Evolutionary conservation across 192 early-diverging fungal genomes (phyloP).

Genomic region (Backusella morwellensis): DNA sequence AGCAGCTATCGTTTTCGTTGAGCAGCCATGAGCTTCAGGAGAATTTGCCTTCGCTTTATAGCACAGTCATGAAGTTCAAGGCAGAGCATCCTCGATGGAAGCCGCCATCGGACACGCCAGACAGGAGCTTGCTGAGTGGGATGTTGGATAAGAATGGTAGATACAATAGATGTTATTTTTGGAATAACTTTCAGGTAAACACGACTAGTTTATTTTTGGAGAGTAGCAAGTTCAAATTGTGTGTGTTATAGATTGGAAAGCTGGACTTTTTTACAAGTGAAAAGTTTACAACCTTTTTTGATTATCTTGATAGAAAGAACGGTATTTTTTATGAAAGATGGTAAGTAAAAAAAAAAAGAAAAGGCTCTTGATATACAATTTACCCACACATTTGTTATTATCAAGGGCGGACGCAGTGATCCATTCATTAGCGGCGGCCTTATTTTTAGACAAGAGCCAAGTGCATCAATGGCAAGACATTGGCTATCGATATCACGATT

Average conservation of each 20-base stretch:
- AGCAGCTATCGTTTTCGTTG: slow-evolving; percentile 50
- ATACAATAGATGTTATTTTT: slow-evolving; percentile 71
- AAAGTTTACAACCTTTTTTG: slow-evolving; percentile 60
- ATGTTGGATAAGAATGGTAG: slow-evolving; percentile 29
- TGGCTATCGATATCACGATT: slow-evolving; percentile 58
- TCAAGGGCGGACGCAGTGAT: slow-evolving; percentile 63
- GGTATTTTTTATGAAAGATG: slow-evolving; percentile 76
- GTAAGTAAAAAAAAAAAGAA: not conserved
- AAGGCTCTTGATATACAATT: too few species aligned
- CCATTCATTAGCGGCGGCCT: slow-evolving; percentile 59
- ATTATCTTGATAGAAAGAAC: slow-evolving; percentile 57
- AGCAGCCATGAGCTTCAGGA: slow-evolving; percentile 44
- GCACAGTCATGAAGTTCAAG: slow-evolving; percentile 38
- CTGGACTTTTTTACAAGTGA: slow-evolving; percentile 52
- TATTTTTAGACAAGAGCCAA: slow-evolving; percentile 60
- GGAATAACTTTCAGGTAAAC: slow-evolving; percentile 67
- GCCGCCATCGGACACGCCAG: slow-evolving; percentile 32
- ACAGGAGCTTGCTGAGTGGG: slow-evolving; percentile 16
- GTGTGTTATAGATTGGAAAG: slow-evolving; percentile 35
- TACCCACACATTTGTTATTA: too few species aligned
- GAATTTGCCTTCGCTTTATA: slow-evolving; percentile 47
- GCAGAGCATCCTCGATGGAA: slow-evolving; percentile 11
- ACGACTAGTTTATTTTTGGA: slow-evolving; percentile 26
- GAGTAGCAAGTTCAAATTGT: not conserved
- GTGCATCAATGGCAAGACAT: slow-evolving; percentile 76